phyloP scores from a whole-genome alignment of 2,329 filamentous ascomycete species.

The Aspergillus unguis region DNA sequence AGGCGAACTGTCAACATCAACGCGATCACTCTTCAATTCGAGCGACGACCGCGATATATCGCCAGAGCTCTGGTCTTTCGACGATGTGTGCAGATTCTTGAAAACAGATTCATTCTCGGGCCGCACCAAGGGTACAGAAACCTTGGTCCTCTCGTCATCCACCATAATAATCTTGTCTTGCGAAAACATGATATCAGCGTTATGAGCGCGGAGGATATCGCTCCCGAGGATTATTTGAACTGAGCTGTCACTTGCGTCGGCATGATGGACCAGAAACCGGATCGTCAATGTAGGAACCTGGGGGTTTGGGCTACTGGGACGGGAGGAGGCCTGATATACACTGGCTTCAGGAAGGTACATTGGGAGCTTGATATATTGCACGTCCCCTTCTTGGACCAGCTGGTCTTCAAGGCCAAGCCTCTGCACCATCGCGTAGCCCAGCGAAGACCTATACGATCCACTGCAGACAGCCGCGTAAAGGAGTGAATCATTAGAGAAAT shows the following conservation, averaged over 20 bases:
- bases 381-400: constrained; percentile 63
- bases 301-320: constrained; percentile 68
- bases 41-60: constrained; percentile 3
- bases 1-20: constrained; percentile 22
- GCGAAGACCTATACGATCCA: constrained; percentile 81
- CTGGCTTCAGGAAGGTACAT: constrained; percentile 91
- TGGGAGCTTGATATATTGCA: constrained; percentile 68
- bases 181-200: constrained; percentile 86
- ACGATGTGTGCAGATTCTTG: constrained; percentile 67
- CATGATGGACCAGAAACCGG: constrained; percentile 68
- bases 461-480: constrained; percentile 91
- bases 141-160: constrained; percentile 78
- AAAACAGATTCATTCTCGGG: constrained; percentile 83
- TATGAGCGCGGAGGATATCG: constrained; percentile 79
- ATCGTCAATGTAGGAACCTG: constrained; percentile 80
- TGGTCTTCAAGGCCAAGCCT: constrained; percentile 69
- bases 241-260: constrained; percentile 49
- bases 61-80: constrained; percentile 19
- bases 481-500: constrained; percentile 84
- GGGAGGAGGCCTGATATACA: constrained; percentile 67
- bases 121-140: constrained; percentile 86
- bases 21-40: constrained; percentile 6
- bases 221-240: constrained; percentile 89
- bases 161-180: constrained; percentile 85
- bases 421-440: constrained; percentile 71